These are phyloP conservation scores for Haplosporangium gracile DNA, from an alignment of 192 early-diverging fungal species.

Conservation along the genomic window DNA sequence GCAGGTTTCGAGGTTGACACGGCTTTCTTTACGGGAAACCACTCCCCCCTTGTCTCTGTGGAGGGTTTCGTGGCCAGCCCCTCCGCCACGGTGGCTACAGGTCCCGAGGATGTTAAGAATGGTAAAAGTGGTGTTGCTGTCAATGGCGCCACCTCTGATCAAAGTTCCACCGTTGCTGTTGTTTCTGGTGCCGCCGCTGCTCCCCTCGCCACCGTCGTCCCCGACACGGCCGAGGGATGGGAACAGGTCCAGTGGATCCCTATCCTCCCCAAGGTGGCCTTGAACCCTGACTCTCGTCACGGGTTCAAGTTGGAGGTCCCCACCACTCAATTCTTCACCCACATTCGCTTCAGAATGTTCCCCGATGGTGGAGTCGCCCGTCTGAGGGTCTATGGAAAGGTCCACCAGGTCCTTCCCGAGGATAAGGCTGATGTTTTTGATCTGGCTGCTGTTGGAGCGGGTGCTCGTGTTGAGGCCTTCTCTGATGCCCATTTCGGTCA, in stretches of 20 bases:
- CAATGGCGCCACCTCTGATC: not conserved
- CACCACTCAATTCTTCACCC: conserved; percentile 68
- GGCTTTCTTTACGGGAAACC: conserved; percentile 94
- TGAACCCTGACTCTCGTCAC: conserved; percentile 80
- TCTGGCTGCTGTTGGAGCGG: conserved; percentile 76
- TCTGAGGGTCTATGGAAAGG: conserved; percentile 80
- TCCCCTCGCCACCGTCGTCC: not conserved
- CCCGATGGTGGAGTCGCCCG: conserved; percentile 86
- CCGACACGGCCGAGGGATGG: conserved; percentile 21
- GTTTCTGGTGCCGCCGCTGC: conserved; percentile 3
- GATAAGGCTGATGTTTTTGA: conserved; percentile 67
- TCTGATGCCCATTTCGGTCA: conserved; percentile 90
- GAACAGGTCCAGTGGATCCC: conserved; percentile 26
- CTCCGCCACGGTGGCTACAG: not conserved
- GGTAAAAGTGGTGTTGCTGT: conserved; percentile 1
- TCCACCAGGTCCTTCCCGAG: conserved; percentile 65
- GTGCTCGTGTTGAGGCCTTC: conserved; percentile 69
- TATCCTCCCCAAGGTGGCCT: conserved; percentile 77
- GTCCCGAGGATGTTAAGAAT: not conserved
- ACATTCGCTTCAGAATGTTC: conserved; percentile 80
- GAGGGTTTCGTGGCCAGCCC: conserved; percentile 65
- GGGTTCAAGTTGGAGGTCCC: conserved; percentile 67
- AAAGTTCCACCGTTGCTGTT: conserved; percentile 6
- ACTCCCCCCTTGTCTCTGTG: conserved; percentile 85
- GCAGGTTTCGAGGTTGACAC: conserved; percentile 91